Evolutionary conservation across 108 stramenopile genomes (phyloP).

Genomic region (Cyclotella baltica): DNA sequence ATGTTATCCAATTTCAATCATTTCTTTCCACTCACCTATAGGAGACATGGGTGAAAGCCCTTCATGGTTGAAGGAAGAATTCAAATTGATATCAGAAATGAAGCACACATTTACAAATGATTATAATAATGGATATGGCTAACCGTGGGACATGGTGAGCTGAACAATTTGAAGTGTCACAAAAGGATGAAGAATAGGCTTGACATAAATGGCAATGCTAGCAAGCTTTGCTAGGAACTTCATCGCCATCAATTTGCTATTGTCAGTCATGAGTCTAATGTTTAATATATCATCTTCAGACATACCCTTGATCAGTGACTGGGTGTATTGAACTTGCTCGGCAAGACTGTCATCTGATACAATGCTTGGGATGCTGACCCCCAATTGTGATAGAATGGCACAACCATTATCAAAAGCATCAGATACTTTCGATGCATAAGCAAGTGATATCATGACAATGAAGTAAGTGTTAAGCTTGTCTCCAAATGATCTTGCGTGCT

Average conservation of each 20-base stretch:
- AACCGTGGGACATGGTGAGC: constrained; percentile 11
- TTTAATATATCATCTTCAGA: constrained; percentile 19
- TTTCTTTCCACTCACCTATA: too few species aligned
- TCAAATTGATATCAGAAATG: too few species aligned
- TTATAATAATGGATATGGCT: background rate
- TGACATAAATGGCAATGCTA: background rate
- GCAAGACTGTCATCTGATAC: background rate
- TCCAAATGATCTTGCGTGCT: constrained; percentile 19
- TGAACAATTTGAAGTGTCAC: constrained; percentile 17
- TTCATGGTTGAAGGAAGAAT: background rate
- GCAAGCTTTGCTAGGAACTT: constrained; percentile 5
- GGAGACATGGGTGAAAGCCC: constrained; percentile 29
- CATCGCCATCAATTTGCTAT: constrained; percentile 19
- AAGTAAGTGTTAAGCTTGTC: constrained; percentile 18
- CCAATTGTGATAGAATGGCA: constrained; percentile 9
- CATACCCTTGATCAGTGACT: background rate
- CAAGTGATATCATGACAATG: constrained; percentile 4
- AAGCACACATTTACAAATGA: background rate
- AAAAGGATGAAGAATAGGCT: background rate
- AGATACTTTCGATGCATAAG: background rate
- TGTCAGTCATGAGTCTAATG: constrained; percentile 15
- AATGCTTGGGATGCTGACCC: background rate
- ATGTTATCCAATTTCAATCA: too few species aligned
- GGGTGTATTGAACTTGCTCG: constrained; percentile 5
- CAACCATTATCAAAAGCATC: constrained; percentile 19